Evolutionary conservation across 208 protist genomes (phyloP).

Genomic region (Dictyostelium gargantuum): DNA sequence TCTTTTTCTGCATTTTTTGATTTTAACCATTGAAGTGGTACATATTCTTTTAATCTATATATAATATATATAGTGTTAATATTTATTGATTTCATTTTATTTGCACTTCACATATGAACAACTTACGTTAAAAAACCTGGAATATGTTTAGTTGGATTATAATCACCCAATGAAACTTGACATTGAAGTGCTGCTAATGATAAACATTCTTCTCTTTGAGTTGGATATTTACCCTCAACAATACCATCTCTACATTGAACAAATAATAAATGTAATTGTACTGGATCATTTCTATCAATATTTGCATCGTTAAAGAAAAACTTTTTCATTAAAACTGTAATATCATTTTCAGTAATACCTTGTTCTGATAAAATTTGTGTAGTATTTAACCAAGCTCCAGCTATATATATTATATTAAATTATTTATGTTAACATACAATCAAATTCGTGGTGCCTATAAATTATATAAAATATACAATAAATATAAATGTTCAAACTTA

Average conservation of each 20-base stretch:
- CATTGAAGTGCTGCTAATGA: conserved; percentile 81
- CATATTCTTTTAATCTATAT: conserved; percentile 74
- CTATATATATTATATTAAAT: too few species aligned
- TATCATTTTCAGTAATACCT: conserved; percentile 72
- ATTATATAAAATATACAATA: too few species aligned
- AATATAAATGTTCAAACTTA: too few species aligned
- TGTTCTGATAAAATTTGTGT: conserved; percentile 82
- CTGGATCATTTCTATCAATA: conserved; percentile 83
- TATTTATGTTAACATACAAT: too few species aligned
- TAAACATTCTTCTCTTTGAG: conserved; percentile 78
- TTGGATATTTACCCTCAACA: conserved; percentile 80
- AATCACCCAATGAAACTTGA: conserved; percentile 80
- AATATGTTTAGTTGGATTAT: conserved; percentile 78
- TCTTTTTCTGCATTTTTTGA: conserved; percentile 81
- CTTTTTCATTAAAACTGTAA: conserved; percentile 83
- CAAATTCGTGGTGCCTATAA: too few species aligned
- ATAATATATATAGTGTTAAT: neutral
- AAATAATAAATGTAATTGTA: conserved; percentile 86
- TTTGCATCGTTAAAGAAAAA: conserved; percentile 87
- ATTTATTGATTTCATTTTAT: neutral
- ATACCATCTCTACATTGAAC: conserved; percentile 82
- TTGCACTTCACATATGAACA: neutral
- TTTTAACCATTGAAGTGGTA: conserved; percentile 79
- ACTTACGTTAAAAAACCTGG: conserved; percentile 42
- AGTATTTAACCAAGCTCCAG: conserved; percentile 79